Base-by-base conservation (phyloP, 495 filamentous ascomycete species). In the Apiosordaria backusii region DNA sequence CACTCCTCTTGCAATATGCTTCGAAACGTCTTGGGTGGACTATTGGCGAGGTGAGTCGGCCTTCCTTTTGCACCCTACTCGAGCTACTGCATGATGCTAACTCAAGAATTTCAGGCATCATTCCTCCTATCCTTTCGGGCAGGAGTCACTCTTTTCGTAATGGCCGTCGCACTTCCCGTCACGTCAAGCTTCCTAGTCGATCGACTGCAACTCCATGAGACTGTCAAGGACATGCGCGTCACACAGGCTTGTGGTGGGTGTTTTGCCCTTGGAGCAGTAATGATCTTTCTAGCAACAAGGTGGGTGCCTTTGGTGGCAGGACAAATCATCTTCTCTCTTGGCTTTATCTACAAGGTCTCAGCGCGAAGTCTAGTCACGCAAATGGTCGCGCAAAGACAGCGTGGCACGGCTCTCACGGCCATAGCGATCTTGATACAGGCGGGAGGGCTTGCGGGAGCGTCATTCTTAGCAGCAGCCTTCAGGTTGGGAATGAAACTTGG, bases 11-110 rank as follows among this genome's bases (percentile, higher is more conserved):
- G 16, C 85, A 85, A 61, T 88, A 87, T 68, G 77, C 84, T 10
- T 84, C 82, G n/a, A 83, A 80, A 5, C 77, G 85, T 13, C 86
- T 83, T 66, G 70, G 73, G 22, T 84, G 84, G 80, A 76, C 77
- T 4, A 67, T 88, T 0, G 65, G 64, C 9, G 45, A 70, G 27
- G 67, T 68, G 57, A 0, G 66, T 21, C 5, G 22, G 21, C 5
- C 25, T 18, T n/a, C 15, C 16, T 62, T 25, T 15, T 19, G 29
- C 13, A 15, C 61, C 22, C 27, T 26, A 19, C 35, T 2, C 6
- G 10, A 0, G 15, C n/a, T n/a, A n/a, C n/a, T n/a, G n/a, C n/a
- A n/a, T n/a, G 27, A 9, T 15, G 77, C 80, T 53, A 53, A 53
- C 50, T 16, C 50, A 53, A 4, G 16, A 53, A 4, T 21, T 53